Base-by-base conservation (phyloP, 345 rosid genomes). In the Anastatica hierochuntica region DNA sequence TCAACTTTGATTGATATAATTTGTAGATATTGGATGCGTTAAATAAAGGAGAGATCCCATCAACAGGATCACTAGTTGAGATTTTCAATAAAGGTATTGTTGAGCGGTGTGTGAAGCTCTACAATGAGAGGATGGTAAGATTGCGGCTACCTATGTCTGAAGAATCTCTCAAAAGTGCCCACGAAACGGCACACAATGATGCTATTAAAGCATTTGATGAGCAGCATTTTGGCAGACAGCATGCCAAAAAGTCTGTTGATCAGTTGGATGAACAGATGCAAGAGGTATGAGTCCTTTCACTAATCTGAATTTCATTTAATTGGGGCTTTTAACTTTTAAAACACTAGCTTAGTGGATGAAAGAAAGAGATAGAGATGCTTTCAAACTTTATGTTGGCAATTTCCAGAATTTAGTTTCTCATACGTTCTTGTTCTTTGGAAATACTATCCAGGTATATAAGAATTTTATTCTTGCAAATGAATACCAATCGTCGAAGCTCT, bases 21-120 rank as follows among this genome's bases (percentile, higher is more conserved):
- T 69, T 76, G 56, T 81, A 94, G 99, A 94, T 94, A 60, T 82
- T 94, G 37, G 95, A 88, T 65, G 99, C 99, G 24, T 70, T 94
- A 71, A 94, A 94, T 67, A 94, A 94, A 72, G 99, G 99, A 51
- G 97, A 94, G 75, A 94, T 94, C 66, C 99, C 99, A 68, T 80
- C 99, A 40, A 94, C 99, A 21, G 99, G 99, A 57, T 94, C 97
- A 54, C 80, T 94, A 20, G 99, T 94, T 67, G 97, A 94, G 84
- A 76, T 88, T 66, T 94, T 94, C 72, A 94, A 94, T 54, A 94
- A 85, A 74, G 95, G 70, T 58, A 94, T 94, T 53, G 79, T 94
- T 46, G 92, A 88, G 43, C 76, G 84, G 11, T 88, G 99, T 65
- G 63, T 83, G 66, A 94, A 88, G 73, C 64, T 81, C 43, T 94